phyloP scores from a whole-genome alignment of 257 asterid genomes.

The Solanum medicagineum region DNA sequence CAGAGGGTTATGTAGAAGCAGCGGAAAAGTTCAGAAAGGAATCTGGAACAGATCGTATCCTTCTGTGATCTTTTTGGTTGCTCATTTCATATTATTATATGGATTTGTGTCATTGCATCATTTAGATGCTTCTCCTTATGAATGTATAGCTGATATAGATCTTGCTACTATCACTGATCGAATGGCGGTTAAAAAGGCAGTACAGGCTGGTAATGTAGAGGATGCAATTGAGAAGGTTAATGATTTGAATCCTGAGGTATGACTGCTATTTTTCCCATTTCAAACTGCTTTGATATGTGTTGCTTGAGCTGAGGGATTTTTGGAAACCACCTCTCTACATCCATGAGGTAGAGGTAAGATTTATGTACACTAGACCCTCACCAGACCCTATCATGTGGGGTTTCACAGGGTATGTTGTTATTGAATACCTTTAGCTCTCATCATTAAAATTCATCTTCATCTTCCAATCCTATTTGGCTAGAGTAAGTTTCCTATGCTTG shows the following conservation, averaged over 20 bases:
- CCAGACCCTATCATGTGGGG: background rate
- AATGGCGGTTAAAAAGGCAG: conserved; percentile 88
- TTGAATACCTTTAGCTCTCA: background rate
- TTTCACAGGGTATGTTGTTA: background rate
- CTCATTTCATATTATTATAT: background rate
- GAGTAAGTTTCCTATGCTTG: background rate
- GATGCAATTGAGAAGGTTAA: conserved; percentile 88
- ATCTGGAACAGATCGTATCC: conserved; percentile 91
- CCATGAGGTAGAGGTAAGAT: background rate
- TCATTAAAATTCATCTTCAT: background rate
- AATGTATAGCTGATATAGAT: conserved; percentile 71
- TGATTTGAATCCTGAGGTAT: conserved; percentile 89
- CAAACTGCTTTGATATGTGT: background rate
- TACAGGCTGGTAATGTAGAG: conserved; percentile 75
- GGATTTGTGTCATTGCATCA: background rate
- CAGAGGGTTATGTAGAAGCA: conserved; percentile 78
- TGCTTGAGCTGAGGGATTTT: background rate
- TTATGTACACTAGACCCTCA: background rate
- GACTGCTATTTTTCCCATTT: background rate
- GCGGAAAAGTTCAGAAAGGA: conserved; percentile 67
- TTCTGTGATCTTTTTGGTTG: background rate
- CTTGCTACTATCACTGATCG: conserved; percentile 77
- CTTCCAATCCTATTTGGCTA: background rate
- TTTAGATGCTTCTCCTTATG: conserved; percentile 33
- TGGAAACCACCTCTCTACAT: background rate